Conservation (phyloP, 768 basidiomycete species). For the Tulasnella calospora region DNA sequence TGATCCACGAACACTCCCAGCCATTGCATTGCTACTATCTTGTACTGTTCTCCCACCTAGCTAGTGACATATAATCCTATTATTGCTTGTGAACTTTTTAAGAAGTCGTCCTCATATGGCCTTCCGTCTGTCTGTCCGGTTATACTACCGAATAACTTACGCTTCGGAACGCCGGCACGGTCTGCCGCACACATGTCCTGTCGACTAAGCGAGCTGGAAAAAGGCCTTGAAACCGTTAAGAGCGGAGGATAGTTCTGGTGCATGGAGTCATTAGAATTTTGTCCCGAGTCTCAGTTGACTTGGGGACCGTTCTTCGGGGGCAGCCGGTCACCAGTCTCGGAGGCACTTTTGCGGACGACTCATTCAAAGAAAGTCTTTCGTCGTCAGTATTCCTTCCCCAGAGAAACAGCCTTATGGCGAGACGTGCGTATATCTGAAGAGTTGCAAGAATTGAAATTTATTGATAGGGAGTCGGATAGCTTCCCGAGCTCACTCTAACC, state of each 20-base stretch:
- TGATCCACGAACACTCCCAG: background rate
- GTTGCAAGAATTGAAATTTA: background rate
- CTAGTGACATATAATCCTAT: background rate
- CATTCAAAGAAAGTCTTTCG: background rate
- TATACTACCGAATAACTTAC: conserved; percentile 2
- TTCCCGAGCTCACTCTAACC: background rate
- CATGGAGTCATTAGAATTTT: background rate
- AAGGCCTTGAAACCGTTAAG: background rate
- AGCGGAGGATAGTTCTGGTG: background rate
- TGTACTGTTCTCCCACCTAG: background rate
- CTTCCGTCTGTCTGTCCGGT: background rate
- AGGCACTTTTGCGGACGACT: background rate
- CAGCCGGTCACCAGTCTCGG: background rate
- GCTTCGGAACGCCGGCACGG: background rate
- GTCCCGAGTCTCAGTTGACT: background rate
- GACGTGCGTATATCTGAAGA: background rate
- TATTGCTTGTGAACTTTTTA: background rate
- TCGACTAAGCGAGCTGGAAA: background rate
- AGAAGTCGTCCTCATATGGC: background rate
- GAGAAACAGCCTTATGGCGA: background rate
- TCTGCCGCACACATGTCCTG: background rate
- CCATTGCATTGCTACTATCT: background rate
- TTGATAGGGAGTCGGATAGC: background rate
- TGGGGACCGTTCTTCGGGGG: background rate
- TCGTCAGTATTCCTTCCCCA: background rate